These are phyloP conservation scores for Zizania latifolia DNA, from an alignment of 176 grass and related monocot genomes.

Conservation along the genomic window DNA sequence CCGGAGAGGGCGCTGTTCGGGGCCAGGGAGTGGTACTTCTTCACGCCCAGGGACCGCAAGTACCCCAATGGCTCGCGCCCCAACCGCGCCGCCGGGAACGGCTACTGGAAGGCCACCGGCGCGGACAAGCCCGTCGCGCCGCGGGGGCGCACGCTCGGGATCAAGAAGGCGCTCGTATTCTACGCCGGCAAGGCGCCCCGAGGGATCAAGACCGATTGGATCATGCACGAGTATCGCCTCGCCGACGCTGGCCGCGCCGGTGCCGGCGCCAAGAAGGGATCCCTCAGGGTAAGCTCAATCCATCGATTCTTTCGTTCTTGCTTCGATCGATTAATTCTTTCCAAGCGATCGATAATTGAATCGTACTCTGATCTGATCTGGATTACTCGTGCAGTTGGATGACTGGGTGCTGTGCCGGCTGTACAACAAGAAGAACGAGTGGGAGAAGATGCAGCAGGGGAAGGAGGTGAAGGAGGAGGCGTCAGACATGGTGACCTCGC, in stretches of 20 bases:
- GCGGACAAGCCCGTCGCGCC: constrained; percentile 51
- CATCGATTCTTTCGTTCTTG: accelerated
- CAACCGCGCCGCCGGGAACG: constrained; percentile 48
- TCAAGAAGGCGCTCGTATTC: constrained; percentile 95
- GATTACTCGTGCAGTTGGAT: constrained; percentile 52
- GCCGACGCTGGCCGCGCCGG: constrained; percentile 29
- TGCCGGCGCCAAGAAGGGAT: constrained; percentile 33
- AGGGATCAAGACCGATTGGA: constrained; percentile 85
- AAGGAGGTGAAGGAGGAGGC: constrained; percentile 30
- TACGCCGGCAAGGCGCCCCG: constrained; percentile 75
- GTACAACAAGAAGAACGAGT: constrained; percentile 89
- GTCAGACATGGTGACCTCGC: constrained; percentile 33
- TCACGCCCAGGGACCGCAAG: constrained; percentile 48
- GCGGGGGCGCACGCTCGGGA: constrained; percentile 32
- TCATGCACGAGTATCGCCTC: constrained; percentile 90
- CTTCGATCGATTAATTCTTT: background rate
- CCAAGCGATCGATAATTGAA: background rate
- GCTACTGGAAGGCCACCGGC: constrained; percentile 61
- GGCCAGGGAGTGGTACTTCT: constrained; percentile 54
- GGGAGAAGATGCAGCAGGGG: constrained; percentile 65
- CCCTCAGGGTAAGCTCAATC: constrained; percentile 34
- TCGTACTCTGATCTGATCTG: background rate
- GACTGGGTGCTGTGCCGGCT: constrained; percentile 79
- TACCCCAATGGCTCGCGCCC: constrained; percentile 41
- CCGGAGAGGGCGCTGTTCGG: constrained; percentile 53